A percentile compares a stretch with the other conserved stretches of the same genome.
These are phyloP conservation scores for Leccinum fallax DNA, from an alignment of 1,284 basidiomycete species.

Conservation along the genomic window DNA sequence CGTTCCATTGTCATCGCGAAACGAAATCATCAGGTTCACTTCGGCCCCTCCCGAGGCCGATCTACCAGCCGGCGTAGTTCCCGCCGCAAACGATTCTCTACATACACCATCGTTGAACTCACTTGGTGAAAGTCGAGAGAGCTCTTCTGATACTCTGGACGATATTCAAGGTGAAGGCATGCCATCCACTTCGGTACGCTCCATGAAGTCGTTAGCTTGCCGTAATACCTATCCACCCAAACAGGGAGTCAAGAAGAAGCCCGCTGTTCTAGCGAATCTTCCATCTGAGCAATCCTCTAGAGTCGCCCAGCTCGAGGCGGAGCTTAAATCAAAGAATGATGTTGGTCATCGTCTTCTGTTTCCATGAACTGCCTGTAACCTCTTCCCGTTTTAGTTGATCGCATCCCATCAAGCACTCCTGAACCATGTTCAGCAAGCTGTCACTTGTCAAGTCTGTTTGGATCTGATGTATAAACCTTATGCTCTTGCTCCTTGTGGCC, in stretches of 20 bases:
- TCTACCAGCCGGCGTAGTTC: not conserved
- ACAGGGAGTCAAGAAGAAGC: conserved; percentile 10
- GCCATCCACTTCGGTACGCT: conserved; percentile 21
- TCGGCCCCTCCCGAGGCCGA: conserved; percentile 21
- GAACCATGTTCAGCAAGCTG: conserved; percentile 53
- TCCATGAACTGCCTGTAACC: conserved; percentile 4
- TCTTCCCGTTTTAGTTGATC: conserved; percentile 40
- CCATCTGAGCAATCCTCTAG: conserved; percentile 12
- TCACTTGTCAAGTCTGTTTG: conserved; percentile 75
- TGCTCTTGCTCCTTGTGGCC: conserved; percentile 72
- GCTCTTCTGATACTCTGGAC: not conserved
- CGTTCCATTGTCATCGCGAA: conserved; percentile 24
- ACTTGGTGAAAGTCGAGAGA: not conserved
- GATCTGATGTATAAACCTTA: conserved; percentile 71
- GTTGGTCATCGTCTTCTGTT: conserved; percentile 33
- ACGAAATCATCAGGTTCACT: conserved; percentile 31
- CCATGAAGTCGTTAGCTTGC: not conserved
- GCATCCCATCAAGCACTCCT: conserved; percentile 53
- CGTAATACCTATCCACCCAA: conserved; percentile 12
- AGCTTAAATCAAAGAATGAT: conserved; percentile 43
- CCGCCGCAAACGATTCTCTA: not conserved
- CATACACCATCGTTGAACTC: conserved; percentile 8
- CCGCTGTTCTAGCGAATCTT: not conserved
- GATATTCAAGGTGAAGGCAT: conserved; percentile 3
- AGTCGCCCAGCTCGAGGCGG: conserved; percentile 44